Percentiles rank a stretch among this genome's conserved stretches.
Conservation (phyloP, 305 asterid species). For the Striga hermonthica region DNA sequence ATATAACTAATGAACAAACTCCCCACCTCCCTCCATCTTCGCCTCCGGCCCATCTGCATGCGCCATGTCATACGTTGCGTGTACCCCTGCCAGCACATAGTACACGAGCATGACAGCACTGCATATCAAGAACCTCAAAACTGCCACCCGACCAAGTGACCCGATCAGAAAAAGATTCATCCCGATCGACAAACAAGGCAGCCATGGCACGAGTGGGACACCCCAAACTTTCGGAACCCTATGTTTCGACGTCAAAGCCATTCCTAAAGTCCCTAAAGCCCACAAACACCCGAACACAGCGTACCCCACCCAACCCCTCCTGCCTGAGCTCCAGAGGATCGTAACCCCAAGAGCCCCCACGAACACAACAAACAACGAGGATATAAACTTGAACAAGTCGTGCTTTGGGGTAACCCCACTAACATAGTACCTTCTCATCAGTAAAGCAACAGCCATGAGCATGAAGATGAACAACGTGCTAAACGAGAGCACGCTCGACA, state of each 20-base stretch:
- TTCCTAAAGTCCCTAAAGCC: slow-evolving; percentile 61
- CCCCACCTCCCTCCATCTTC: slow-evolving; percentile 35
- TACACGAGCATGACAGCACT: slow-evolving; percentile 72
- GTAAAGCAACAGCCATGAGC: slow-evolving; percentile 97
- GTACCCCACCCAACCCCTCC: slow-evolving; percentile 54
- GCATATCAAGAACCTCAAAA: slow-evolving; percentile 72
- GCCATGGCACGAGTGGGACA: slow-evolving; percentile 89
- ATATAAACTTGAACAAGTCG: slow-evolving; percentile 46
- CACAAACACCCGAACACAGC: slow-evolving; percentile 44
- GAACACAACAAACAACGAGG: slow-evolving; percentile 45
- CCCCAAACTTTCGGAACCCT: slow-evolving; percentile 85
- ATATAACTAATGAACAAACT: background rate
- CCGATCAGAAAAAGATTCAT: slow-evolving; percentile 82
- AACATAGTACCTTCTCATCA: slow-evolving; percentile 71
- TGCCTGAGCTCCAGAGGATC: slow-evolving; percentile 45
- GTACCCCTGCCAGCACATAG: slow-evolving; percentile 83
- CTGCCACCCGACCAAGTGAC: slow-evolving; percentile 70
- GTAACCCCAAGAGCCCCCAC: slow-evolving; percentile 65
- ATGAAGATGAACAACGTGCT: slow-evolving; percentile 90
- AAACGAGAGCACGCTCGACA: slow-evolving; percentile 77
- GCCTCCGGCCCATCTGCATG: slow-evolving; percentile 36
- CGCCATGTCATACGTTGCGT: slow-evolving; percentile 82
- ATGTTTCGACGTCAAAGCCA: slow-evolving; percentile 63
- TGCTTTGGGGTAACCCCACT: slow-evolving; percentile 55
- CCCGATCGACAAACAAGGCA: slow-evolving; percentile 76